Conservation (phyloP, 1,284 basidiomycete species). For the Moniliella sp. region DNA sequence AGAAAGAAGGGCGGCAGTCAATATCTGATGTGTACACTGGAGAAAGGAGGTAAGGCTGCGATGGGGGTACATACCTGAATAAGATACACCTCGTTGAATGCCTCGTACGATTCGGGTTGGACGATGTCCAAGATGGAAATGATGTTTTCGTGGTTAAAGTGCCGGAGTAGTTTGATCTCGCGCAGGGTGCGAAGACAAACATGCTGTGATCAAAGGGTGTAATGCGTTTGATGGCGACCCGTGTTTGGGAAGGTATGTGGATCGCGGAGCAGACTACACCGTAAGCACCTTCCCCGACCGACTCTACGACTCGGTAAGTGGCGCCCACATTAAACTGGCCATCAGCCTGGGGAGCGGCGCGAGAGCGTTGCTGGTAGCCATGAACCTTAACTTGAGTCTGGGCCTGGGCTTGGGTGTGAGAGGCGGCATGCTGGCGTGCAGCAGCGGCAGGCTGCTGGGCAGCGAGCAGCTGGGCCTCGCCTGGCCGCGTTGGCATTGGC, state of each 20-base stretch:
- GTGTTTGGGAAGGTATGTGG: constrained; percentile 31
- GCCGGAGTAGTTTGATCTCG: constrained; percentile 29
- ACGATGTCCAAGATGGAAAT: constrained; percentile 20
- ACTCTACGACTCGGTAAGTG: constrained; percentile 32
- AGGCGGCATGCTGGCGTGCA: too few species aligned
- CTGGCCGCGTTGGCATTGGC: too few species aligned
- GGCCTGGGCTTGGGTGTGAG: too few species aligned
- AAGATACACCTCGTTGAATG: constrained; percentile 76
- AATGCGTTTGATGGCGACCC: constrained; percentile 36
- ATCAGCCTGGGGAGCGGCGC: too few species aligned
- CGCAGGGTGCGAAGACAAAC: constrained; percentile 32
- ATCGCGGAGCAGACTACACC: constrained; percentile 35
- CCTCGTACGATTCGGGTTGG: constrained; percentile 44
- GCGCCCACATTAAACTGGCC: constrained; percentile 24
- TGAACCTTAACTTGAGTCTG: too few species aligned
- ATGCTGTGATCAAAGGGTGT: constrained; percentile 33
- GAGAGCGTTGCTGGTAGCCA: too few species aligned
- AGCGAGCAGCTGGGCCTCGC: too few species aligned
- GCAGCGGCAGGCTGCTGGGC: too few species aligned
- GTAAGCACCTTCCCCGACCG: constrained; percentile 37
- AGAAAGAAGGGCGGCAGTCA: neutral
- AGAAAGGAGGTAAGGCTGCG: neutral
- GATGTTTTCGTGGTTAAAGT: constrained; percentile 27
- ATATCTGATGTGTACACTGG: neutral
- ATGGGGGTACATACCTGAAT: constrained; percentile 38